Conservation (phyloP, 345 rosid genomes). For the Balakata baccata region DNA sequence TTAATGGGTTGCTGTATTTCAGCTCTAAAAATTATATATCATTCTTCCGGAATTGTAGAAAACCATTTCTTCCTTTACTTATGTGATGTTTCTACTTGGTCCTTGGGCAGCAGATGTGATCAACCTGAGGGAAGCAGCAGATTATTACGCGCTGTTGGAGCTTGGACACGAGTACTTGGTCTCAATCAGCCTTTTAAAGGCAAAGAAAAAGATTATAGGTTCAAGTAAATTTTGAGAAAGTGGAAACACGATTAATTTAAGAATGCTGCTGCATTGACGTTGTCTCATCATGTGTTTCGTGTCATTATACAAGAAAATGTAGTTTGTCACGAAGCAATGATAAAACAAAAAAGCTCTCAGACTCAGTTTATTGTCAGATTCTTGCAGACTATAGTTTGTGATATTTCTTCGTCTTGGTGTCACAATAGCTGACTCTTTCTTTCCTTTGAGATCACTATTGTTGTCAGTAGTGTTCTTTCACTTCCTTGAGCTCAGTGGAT, state of each 20-base stretch:
- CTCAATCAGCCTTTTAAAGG: neutral
- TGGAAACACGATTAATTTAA: neutral
- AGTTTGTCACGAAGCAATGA: neutral
- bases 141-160: neutral
- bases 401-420: slow-evolving; percentile 22
- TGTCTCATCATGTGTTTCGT: neutral
- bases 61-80: neutral
- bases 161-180: neutral
- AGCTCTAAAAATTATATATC: neutral
- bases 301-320: neutral
- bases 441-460: slow-evolving; percentile 22
- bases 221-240: neutral
- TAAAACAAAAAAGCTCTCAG: neutral
- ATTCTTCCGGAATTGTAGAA: neutral
- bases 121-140: neutral
- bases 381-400: slow-evolving; percentile 16
- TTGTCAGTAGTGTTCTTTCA: slow-evolving; percentile 20
- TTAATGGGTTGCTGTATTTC: neutral
- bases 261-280: neutral
- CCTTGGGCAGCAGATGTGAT: neutral
- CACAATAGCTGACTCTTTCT: slow-evolving; percentile 21
- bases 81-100: neutral
- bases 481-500: slow-evolving; percentile 18
- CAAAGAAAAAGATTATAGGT: neutral
- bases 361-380: neutral